These are phyloP conservation scores for Cytospora leucostoma DNA, from an alignment of 2,329 filamentous ascomycete species.

Conservation along the genomic window DNA sequence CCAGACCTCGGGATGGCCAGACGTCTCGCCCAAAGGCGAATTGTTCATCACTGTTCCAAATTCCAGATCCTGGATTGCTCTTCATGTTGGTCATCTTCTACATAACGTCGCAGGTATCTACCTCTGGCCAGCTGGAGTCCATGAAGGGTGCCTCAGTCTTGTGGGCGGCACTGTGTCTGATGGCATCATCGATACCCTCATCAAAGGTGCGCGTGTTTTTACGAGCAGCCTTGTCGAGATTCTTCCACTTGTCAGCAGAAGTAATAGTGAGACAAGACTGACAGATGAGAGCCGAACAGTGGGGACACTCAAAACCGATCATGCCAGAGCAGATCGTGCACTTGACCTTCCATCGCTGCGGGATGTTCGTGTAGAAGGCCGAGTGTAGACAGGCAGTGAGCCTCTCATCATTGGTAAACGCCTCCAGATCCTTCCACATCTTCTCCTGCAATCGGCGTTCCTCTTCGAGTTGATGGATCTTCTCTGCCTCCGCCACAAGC, in stretches of 20 bases:
- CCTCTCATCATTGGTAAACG: constrained; percentile 29
- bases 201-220: not conserved
- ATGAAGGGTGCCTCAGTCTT: constrained; percentile 34
- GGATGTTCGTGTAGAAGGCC: constrained; percentile 29
- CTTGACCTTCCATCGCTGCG: constrained; percentile 32
- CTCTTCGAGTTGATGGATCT: not conserved
- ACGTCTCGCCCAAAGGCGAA: too few relatives aligned
- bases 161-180: constrained; percentile 12
- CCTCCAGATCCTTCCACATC: constrained; percentile 26
- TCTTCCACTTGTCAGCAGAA: constrained; percentile 28
- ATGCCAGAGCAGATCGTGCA: constrained; percentile 31
- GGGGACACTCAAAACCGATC: constrained; percentile 32
- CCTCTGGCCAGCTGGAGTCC: constrained; percentile 8
- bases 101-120: not conserved
- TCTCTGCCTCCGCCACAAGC: not conserved
- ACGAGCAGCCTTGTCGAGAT: constrained; percentile 7
- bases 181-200: not conserved
- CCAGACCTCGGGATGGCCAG: too few relatives aligned
- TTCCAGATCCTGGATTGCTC: not conserved
- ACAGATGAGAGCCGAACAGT: constrained; percentile 31
- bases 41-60: too few relatives aligned
- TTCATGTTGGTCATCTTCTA: constrained; percentile 4
- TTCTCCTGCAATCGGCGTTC: constrained; percentile 27
- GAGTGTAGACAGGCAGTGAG: constrained; percentile 32
- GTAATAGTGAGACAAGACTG: constrained; percentile 31